A percentile compares a stretch with the other conserved stretches of the same genome.
These are phyloP conservation scores for Lactarius tabidus DNA, from an alignment of 768 basidiomycete genomes.

Conservation along the genomic window DNA sequence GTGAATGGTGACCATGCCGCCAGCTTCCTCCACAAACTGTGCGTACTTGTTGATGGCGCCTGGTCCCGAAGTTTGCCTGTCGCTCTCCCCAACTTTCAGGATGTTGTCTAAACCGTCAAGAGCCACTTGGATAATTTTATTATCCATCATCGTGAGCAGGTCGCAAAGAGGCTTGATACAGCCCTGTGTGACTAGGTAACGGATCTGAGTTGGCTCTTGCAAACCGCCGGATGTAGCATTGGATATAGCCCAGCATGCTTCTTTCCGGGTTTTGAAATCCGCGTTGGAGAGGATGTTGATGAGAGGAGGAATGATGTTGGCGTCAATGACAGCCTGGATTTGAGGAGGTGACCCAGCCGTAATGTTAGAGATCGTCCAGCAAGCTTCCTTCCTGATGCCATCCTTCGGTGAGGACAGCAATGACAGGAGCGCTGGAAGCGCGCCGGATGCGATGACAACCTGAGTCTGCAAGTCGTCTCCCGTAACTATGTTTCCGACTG, in stretches of 20 bases:
- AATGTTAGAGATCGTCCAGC: slow-evolving; percentile 99
- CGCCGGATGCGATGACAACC: slow-evolving; percentile 97
- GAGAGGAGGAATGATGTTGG: slow-evolving; percentile 95
- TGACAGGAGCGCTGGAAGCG: slow-evolving; percentile 89
- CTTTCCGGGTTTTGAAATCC: slow-evolving; percentile 99
- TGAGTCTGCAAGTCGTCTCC: slow-evolving; percentile 99
- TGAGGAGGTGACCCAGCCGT: slow-evolving; percentile 96
- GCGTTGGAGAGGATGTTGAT: slow-evolving; percentile 98
- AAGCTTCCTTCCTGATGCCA: slow-evolving; percentile 98
- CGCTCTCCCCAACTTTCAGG: slow-evolving; percentile 94
- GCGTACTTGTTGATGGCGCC: slow-evolving; percentile 92
- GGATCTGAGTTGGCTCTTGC: slow-evolving; percentile 94
- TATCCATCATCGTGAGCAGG: slow-evolving; percentile 96
- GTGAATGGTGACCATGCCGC: slow-evolving; percentile 98
- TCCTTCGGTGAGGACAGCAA: slow-evolving; percentile 96
- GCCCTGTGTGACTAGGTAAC: slow-evolving; percentile 95
- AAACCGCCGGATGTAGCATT: slow-evolving; percentile 98
- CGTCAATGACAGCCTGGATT: slow-evolving; percentile 96
- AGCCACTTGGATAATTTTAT: slow-evolving; percentile 99
- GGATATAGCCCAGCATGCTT: slow-evolving; percentile 99
- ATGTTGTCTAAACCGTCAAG: slow-evolving; percentile 98
- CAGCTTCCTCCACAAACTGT: slow-evolving; percentile 92
- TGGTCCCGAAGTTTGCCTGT: slow-evolving; percentile 77
- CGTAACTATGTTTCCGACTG: slow-evolving; percentile 98
- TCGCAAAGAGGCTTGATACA: slow-evolving; percentile 99